Evolutionary conservation across 2,329 filamentous ascomycete genomes (phyloP).

Genomic region (Fusarium bulbicola): DNA sequence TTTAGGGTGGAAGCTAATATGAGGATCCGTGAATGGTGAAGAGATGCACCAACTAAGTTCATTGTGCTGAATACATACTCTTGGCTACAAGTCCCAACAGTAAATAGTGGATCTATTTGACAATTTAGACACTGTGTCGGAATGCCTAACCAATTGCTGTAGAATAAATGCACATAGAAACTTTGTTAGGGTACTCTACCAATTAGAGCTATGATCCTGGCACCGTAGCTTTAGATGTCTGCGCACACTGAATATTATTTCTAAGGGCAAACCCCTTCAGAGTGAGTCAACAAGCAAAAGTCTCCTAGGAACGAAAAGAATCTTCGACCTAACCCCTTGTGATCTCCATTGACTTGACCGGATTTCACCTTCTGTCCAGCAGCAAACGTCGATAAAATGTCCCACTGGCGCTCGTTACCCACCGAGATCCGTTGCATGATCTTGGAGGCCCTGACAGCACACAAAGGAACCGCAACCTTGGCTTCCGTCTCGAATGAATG

Average conservation of each 20-base stretch:
- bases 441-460: neutral
- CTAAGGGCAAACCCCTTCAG: neutral
- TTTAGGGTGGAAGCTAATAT: neutral
- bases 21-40: neutral
- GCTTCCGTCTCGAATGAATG: constrained; percentile 16
- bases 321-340: neutral
- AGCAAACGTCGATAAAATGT: neutral
- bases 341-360: too few species aligned
- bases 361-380: too few species aligned
- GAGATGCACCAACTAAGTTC: neutral
- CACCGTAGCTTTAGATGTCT: neutral
- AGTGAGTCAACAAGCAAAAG: too few species aligned
- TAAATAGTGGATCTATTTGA: accelerated
- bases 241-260: too few species aligned
- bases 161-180: neutral
- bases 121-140: neutral
- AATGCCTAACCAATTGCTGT: neutral
- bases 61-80: neutral
- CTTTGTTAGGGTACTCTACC: neutral
- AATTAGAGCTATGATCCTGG: accelerated
- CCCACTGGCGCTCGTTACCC: constrained; percentile 3
- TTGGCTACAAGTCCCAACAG: neutral
- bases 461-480: neutral
- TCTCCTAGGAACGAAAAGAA: accelerated
- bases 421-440: constrained; percentile 7